Evolutionary conservation across 257 asterid species (phyloP).

Genomic region (Hygrophila difformis): DNA sequence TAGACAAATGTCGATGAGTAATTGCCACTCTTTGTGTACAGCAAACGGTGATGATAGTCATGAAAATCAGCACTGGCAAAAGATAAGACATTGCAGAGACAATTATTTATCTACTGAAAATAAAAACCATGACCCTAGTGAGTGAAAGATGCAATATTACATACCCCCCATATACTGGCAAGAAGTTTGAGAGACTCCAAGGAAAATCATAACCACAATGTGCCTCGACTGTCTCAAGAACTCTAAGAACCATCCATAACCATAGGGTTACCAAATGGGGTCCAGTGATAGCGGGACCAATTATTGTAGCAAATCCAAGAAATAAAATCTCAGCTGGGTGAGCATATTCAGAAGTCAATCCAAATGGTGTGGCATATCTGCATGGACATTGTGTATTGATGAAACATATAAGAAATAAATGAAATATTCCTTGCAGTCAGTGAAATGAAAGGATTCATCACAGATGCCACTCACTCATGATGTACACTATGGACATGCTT

Average conservation of each 20-base stretch:
- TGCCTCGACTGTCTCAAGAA: constrained; percentile 95
- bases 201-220: constrained; percentile 97
- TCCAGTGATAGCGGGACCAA: no score
- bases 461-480: constrained; percentile 68
- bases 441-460: constrained; percentile 6
- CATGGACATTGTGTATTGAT: constrained; percentile 8
- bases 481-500: constrained; percentile 98
- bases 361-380: constrained; percentile 98
- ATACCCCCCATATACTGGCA: constrained; percentile 96
- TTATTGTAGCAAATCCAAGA: no score
- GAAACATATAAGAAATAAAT: constrained; percentile 5
- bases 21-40: constrained; percentile 93
- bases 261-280: constrained; percentile 91
- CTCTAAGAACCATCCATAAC: constrained; percentile 97
- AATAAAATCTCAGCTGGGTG: constrained; percentile 99
- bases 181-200: constrained; percentile 85
- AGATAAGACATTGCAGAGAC: constrained; percentile 19
- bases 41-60: constrained; percentile 94
- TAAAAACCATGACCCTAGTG: neutral
- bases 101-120: constrained; percentile 11
- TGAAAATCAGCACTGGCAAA: constrained; percentile 89
- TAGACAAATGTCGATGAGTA: constrained; percentile 91
- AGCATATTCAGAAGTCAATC: constrained; percentile 97
- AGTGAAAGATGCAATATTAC: constrained; percentile 18
- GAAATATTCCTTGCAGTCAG: neutral